Percentiles rank a stretch among this genome's conserved stretches.
Evolutionary conservation across 163 green algal genomes (phyloP).

Genomic region (Chlamydomonas reinhardtii): DNA sequence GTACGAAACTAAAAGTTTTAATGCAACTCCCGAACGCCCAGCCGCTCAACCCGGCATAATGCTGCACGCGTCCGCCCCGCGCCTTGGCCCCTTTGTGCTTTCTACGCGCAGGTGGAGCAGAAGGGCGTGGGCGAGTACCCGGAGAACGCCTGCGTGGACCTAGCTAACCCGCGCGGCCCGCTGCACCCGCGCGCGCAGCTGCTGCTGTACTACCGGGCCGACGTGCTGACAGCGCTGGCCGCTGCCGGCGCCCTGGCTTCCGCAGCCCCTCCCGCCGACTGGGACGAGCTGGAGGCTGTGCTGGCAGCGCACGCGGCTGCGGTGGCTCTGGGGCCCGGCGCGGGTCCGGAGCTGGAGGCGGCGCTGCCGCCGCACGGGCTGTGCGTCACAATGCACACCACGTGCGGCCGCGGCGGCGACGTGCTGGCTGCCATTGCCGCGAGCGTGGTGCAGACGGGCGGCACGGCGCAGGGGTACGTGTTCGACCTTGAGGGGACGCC

Average conservation of each 20-base stretch:
- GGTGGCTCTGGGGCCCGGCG: too few species aligned
- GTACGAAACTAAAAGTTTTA: too few species aligned
- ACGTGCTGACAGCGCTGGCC: slow-evolving; percentile 3
- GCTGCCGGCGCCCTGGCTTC: not conserved
- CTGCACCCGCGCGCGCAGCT: slow-evolving; percentile 22
- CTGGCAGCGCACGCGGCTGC: not conserved
- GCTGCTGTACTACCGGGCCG: slow-evolving; percentile 6
- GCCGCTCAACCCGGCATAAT: too few species aligned
- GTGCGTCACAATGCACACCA: not conserved
- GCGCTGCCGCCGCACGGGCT: not conserved
- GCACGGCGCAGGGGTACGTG: not conserved
- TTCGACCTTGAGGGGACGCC: not conserved
- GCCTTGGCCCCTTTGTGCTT: too few species aligned
- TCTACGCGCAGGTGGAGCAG: not conserved
- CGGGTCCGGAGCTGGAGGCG: not conserved
- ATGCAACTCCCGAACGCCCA: too few species aligned
- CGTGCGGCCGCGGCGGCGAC: not conserved
- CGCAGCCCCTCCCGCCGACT: not conserved
- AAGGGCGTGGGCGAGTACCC: not conserved
- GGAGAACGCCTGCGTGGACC: slow-evolving; percentile 2
- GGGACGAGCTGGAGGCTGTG: not conserved
- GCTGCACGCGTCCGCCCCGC: too few species aligned
- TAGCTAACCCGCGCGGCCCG: not conserved
- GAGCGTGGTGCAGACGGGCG: not conserved
- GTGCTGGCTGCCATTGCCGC: not conserved